These are phyloP conservation scores for Penicillium coffeae DNA, from an alignment of 495 filamentous ascomycete genomes.

Conservation along the genomic window DNA sequence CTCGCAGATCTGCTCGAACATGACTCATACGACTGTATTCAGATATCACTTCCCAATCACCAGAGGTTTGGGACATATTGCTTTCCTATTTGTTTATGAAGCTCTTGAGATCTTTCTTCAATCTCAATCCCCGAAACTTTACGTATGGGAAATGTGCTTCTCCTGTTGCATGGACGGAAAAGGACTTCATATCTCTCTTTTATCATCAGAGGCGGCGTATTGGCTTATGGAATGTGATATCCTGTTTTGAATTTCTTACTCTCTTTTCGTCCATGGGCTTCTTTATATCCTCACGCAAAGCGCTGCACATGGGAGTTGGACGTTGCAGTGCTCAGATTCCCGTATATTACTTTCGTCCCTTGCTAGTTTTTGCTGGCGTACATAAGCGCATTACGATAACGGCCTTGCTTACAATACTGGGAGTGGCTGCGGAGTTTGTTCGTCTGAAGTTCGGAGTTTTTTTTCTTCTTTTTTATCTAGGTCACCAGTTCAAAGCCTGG, in stretches of 20 bases:
- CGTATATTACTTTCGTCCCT: neutral
- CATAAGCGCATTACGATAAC: neutral
- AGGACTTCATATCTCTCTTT: constrained; percentile 3
- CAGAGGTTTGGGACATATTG: constrained; percentile 1
- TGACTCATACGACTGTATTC: constrained; percentile 15
- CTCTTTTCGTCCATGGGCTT: neutral
- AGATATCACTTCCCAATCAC: constrained; percentile 8
- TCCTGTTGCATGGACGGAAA: constrained; percentile 16
- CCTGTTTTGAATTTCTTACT: neutral
- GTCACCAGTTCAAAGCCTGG: too few species aligned
- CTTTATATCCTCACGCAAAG: too few species aligned
- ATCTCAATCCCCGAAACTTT: constrained; percentile 5
- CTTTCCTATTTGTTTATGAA: constrained; percentile 2
- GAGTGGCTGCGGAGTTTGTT: neutral
- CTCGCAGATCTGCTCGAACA: neutral
- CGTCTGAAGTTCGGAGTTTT: too few species aligned
- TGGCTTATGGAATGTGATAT: constrained; percentile 5
- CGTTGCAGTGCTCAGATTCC: neutral
- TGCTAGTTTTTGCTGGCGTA: too few species aligned
- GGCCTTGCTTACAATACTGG: neutral
- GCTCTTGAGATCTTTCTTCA: neutral
- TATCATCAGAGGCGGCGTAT: constrained; percentile 15
- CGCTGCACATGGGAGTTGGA: neutral
- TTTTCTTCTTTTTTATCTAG: too few species aligned
- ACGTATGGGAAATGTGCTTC: constrained; percentile 13